A percentile compares a stretch with the other conserved stretches of the same genome.
phyloP scores from a whole-genome alignment of 768 basidiomycete species.

The Suillus weaverae region DNA sequence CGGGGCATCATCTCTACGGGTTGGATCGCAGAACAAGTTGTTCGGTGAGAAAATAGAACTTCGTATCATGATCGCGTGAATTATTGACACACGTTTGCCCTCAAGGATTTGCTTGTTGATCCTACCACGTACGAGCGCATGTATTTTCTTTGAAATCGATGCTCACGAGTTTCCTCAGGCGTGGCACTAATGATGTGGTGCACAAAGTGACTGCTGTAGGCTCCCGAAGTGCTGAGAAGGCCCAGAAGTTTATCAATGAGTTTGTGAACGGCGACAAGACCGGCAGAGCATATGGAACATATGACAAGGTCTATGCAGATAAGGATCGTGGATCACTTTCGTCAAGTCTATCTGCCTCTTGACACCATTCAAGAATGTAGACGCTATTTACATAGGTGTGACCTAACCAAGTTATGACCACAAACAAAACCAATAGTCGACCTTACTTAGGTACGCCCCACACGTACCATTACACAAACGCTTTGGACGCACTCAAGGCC shows the following conservation, averaged over 20 bases:
- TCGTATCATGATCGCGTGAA: not conserved
- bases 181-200: constrained; percentile 35
- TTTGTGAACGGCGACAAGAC: constrained; percentile 31
- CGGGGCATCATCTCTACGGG: constrained; percentile 58
- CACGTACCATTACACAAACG: constrained; percentile 50
- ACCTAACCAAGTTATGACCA: not conserved
- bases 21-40: constrained; percentile 45
- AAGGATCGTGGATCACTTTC: constrained; percentile 29
- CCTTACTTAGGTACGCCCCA: constrained; percentile 47
- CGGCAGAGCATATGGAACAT: constrained; percentile 45
- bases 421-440: not conserved
- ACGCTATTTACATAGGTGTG: constrained; percentile 50
- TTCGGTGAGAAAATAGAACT: constrained; percentile 33
- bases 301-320: constrained; percentile 46
- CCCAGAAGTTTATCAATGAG: constrained; percentile 43
- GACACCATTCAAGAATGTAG: constrained; percentile 36
- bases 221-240: constrained; percentile 47
- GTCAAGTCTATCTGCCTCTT: not conserved
- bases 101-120: constrained; percentile 47
- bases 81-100: not conserved
- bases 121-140: constrained; percentile 39
- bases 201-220: constrained; percentile 47
- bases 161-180: constrained; percentile 21
- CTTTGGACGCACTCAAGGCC: constrained; percentile 44
- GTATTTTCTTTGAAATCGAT: constrained; percentile 10